Base-by-base conservation (phyloP, 148 eudicot species). In the Nepenthes mirabilis region DNA sequence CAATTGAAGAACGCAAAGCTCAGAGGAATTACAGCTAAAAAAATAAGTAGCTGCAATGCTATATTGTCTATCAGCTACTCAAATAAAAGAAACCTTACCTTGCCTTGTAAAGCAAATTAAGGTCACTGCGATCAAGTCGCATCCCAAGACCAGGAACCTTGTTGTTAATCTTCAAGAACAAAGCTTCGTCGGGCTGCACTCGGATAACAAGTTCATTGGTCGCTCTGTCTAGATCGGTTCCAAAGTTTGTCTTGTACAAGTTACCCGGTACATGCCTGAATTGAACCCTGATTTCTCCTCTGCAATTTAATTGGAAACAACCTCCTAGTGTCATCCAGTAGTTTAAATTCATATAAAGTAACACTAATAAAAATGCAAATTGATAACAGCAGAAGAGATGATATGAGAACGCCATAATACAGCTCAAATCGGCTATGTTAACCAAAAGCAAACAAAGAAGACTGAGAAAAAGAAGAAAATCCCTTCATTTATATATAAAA, bases 91-190 rank as follows among this genome's bases (percentile, higher is more conserved):
- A 63, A 23, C 23, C 59, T 60, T 67, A 87, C 91, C 79, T 87
- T 57, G 74, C 64, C 9, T 73, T 84, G 69, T 87, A 91, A 52
- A 82, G 85, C 72, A 91, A 74, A 71, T 91, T 91, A 57, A 91
- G 90, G 68, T 91, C 87, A 56, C 87, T 80, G 14, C 78, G 78
- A 60, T 87, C 97, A 55, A 91, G 68, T 70, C 86, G 66, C 91
- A 91, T 91, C 57, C 91, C 97, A 5, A 91, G 75, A 50, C 97
- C 97, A 33, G 97, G 97, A 49, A 91, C 82, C 70, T 91, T 91
- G 60, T 91, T 91, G 72, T 91, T 91, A 59, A 91, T 71, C 76
- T 79, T 87, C 33, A 91, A 72, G 75, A 70, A 80, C 33, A 87
- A 72, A 11, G 95, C 91, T 76, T 91, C 95, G 63, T 91, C 97